These are phyloP conservation scores for Fraxinus anomala DNA, from an alignment of 257 asterid species.

Conservation along the genomic window DNA sequence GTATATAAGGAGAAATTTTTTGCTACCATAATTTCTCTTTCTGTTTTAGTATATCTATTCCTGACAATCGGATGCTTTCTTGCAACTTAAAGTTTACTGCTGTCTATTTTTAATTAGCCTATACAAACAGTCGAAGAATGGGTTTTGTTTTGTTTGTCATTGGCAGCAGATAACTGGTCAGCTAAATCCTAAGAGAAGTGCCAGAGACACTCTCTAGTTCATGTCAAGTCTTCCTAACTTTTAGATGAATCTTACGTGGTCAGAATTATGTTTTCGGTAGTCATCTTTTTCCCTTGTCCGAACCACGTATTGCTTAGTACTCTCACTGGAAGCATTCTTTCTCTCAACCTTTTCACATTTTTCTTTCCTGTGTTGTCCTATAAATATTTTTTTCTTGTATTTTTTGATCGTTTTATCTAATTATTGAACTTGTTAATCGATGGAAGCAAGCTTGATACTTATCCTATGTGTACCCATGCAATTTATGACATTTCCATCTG, in stretches of 20 bases:
- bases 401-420: too few relatives aligned
- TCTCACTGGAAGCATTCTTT: neutral
- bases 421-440: too few relatives aligned
- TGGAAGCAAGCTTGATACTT: neutral
- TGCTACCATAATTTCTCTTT: neutral
- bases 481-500: neutral
- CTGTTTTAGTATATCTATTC: neutral
- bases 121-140: neutral
- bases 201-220: too few relatives aligned
- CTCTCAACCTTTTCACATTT: neutral
- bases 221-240: too few relatives aligned
- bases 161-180: neutral
- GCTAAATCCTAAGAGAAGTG: too few relatives aligned
- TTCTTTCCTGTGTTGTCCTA: neutral
- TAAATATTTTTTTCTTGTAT: too few relatives aligned
- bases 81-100: constrained; percentile 6
- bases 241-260: too few relatives aligned
- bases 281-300: too few relatives aligned
- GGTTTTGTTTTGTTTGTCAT: neutral
- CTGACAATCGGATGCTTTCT: neutral
- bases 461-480: neutral
- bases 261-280: too few relatives aligned
- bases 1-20: neutral
- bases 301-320: neutral
- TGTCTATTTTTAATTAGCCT: neutral